phyloP scores from a whole-genome alignment of 257 asterid genomes.

The Nicotiana knightiana region DNA sequence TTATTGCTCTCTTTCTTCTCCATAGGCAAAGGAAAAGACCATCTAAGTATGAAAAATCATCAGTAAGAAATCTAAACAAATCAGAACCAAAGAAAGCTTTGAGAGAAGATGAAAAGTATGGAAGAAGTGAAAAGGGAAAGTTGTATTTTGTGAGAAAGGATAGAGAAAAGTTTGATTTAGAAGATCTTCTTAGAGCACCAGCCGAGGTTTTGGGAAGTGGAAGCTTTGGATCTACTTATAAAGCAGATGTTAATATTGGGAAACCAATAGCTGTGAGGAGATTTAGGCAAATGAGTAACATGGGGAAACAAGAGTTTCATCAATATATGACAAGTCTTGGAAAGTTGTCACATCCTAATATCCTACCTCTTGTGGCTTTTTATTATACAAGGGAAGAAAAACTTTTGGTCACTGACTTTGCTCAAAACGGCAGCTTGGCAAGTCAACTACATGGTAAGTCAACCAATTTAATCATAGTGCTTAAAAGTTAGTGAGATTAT shows the following conservation, averaged over 20 bases:
- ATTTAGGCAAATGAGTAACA: slow-evolving; percentile 43
- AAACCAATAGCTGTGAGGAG: slow-evolving; percentile 45
- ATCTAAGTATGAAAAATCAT: slow-evolving; percentile 28
- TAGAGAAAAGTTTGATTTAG: slow-evolving; percentile 45
- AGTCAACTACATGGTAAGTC: slow-evolving; percentile 60
- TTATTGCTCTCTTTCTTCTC: slow-evolving; percentile 14
- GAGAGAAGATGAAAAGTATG: not conserved
- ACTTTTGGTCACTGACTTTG: slow-evolving; percentile 49
- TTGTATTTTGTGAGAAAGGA: slow-evolving; percentile 41
- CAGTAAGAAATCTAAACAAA: slow-evolving; percentile 5
- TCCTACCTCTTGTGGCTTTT: slow-evolving; percentile 62
- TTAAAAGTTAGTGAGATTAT: too few relatives aligned
- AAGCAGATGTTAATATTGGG: slow-evolving; percentile 41
- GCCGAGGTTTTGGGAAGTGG: slow-evolving; percentile 69
- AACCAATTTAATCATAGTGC: not conserved
- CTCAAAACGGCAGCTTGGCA: slow-evolving; percentile 55
- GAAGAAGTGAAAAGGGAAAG: slow-evolving; percentile 25
- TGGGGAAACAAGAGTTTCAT: slow-evolving; percentile 45
- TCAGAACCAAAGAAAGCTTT: not conserved
- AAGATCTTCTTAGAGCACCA: slow-evolving; percentile 56
- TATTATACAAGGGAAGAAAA: slow-evolving; percentile 58
- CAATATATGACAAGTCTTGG: slow-evolving; percentile 54
- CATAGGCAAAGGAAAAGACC: slow-evolving; percentile 18
- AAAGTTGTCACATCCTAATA: slow-evolving; percentile 43
- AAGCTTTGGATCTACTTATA: slow-evolving; percentile 65